Percentiles rank a stretch among this genome's conserved stretches.
These are phyloP conservation scores for Candida pseudofarinosa DNA, from an alignment of 805 yeast genomes.

Conservation along the genomic window DNA sequence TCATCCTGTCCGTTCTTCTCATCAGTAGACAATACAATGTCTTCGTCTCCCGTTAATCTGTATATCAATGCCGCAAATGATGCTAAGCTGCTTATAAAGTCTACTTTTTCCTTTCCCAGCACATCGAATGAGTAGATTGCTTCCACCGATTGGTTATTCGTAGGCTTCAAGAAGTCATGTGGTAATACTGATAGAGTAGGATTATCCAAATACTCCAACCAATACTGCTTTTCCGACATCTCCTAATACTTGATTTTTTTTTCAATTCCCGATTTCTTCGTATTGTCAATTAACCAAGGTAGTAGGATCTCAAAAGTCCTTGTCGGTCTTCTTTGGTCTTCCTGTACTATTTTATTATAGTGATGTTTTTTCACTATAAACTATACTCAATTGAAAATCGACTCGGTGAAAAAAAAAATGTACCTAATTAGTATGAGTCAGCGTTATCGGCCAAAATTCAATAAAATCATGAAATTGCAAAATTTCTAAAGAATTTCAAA, in stretches of 20 bases:
- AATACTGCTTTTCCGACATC: constrained; percentile 31
- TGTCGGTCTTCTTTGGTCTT: not conserved
- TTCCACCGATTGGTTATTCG: constrained; percentile 63
- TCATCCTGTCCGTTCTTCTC: constrained; percentile 27
- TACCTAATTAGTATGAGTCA: not conserved
- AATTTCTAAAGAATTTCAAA: not conserved
- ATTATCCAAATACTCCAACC: constrained; percentile 65
- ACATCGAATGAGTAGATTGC: constrained; percentile 38
- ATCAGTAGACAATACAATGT: constrained; percentile 79
- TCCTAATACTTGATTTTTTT: not conserved
- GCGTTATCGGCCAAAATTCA: not conserved
- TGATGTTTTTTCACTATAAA: not conserved
- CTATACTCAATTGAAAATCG: not conserved
- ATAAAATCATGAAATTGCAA: not conserved
- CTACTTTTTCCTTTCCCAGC: constrained; percentile 4
- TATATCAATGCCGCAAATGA: constrained; percentile 66
- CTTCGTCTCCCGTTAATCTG: constrained; percentile 92
- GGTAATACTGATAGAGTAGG: constrained; percentile 88
- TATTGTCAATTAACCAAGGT: no score
- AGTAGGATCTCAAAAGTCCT: no score
- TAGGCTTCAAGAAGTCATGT: constrained; percentile 78
- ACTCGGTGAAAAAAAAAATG: not conserved
- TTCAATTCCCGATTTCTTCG: no score
- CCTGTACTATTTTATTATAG: not conserved
- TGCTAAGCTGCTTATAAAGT: constrained; percentile 56